These are phyloP conservation scores for Patellifolia procumbens DNA, from an alignment of 179 eudicot species.

Conservation along the genomic window DNA sequence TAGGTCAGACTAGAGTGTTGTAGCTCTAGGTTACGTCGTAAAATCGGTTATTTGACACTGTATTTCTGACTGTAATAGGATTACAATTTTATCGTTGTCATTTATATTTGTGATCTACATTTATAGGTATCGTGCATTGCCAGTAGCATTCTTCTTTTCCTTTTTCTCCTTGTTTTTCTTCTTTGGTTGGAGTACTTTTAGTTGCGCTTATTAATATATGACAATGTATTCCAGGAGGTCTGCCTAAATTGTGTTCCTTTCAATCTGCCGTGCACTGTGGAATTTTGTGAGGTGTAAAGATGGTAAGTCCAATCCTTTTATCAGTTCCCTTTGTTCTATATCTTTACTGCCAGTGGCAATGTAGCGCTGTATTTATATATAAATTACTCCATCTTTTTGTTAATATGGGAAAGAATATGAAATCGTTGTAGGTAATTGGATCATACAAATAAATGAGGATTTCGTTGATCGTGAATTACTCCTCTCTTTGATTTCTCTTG, in stretches of 20 bases:
- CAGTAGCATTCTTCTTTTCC: neutral
- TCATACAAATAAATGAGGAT: no score
- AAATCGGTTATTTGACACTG: neutral
- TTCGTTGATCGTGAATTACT: neutral
- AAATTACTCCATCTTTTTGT: neutral
- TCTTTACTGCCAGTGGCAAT: neutral
- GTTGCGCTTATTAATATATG: conserved; percentile 4
- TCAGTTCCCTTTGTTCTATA: neutral
- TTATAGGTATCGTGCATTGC: conserved; percentile 2
- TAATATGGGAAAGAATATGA: neutral
- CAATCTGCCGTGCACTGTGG: neutral
- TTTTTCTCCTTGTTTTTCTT: neutral
- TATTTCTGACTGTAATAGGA: neutral
- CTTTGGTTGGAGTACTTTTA: neutral
- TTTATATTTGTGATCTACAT: conserved; percentile 3
- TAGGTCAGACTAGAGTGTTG: no score
- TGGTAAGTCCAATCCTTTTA: conserved; percentile 20
- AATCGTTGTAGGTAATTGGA: neutral
- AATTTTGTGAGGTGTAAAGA: conserved; percentile 13
- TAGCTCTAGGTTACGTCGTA: no score
- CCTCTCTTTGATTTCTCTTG: neutral
- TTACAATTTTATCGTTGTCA: neutral
- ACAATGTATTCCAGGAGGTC: conserved; percentile 13
- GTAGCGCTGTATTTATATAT: neutral
- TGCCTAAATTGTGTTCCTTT: neutral